Evolutionary conservation across 192 early-diverging fungal species (phyloP), one percentile per base, ranked within the genome.

Genomic region (Backusella luteola): DNA sequence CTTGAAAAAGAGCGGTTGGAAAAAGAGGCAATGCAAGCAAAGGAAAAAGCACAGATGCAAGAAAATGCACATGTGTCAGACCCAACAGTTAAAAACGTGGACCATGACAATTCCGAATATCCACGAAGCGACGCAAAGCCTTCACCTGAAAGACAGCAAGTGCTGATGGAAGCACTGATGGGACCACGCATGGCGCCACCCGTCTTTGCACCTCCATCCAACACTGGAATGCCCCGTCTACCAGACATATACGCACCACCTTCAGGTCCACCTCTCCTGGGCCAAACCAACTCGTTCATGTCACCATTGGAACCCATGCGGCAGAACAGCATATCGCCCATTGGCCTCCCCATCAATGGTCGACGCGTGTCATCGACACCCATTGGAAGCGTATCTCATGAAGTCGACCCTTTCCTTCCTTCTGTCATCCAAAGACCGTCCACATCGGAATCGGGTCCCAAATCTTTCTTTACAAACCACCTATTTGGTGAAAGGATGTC

Each of bases 401-500:
- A 21, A 34, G 21, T 23, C 14, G 59, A 44, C 6, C 42, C 29
- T 5, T 66, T 41, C 66, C 17, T 49, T 8, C 39, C 71, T 1
- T 66, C 77, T 34, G 21, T 67, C 5, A 63, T 63, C 9, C 73
- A 78, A 26, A 67, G 42, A 42, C 36, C 70, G 21, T 73, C 66
- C 14, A 39, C 49, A 19, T 69, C 56, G 3, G 41, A 56, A 23
- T 19, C 39, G 4, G 23, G 34, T 14, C 35, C 69, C 29, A 39
- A 71, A 5, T 78, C 77, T 1, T 73, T 78, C 17, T 78, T 78
- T 52, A 73, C 77, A 29, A 78, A 44, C 35, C 73, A 73, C 26
- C 39, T 78, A 17, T 78, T 78, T 53, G 77, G 77, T 32, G 77
- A 78, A 34, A 76, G 66, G 8, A 15, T 75, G 17, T 52, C 72